phyloP scores from a whole-genome alignment of 306 rosid species.

The Cucumis sativus region Cucumber_9930_V3 NC_026656.2:21179501-21180000 shows the following conservation, averaged over 20 bases:
- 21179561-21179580: neutral
- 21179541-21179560: neutral
- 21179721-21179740: conserved; percentile 76
- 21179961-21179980: no score
- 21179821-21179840: conserved; percentile 40
- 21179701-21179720: conserved; percentile 67
- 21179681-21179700: conserved; percentile 11
- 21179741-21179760: conserved; percentile 67
- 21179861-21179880: neutral
- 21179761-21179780: conserved; percentile 89
- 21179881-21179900: neutral
- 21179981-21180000: neutral
- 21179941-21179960: no score
- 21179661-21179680: neutral
- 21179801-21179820: conserved; percentile 78
- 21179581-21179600: neutral
- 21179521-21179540: neutral
- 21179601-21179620: neutral
- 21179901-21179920: neutral
- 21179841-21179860: neutral
- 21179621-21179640: neutral
- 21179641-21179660: neutral
- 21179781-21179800: conserved; percentile 96
- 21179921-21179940: no score
- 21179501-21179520: neutral